Conservation (phyloP, 2,329 filamentous ascomycete genomes). For the Colletotrichum magnum region DNA sequence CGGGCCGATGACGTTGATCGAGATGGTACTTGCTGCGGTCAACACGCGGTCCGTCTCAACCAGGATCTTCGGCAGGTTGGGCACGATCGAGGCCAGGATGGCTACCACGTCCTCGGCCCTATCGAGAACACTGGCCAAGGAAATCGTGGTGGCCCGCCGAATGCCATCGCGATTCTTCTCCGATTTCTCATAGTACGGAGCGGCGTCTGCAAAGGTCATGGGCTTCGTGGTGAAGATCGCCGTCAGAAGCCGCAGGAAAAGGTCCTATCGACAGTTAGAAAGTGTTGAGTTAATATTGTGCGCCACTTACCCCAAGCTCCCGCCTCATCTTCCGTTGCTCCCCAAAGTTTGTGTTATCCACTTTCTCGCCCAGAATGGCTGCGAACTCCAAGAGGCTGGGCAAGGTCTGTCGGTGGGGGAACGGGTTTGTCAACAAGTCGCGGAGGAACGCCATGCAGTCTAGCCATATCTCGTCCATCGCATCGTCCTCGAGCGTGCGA, state of each 20-base stretch:
- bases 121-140: conserved; percentile 53
- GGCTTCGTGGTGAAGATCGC: conserved; percentile 95
- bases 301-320: conserved; percentile 81
- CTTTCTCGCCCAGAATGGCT: conserved; percentile 91
- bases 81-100: conserved; percentile 84
- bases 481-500: conserved; percentile 91
- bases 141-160: conserved; percentile 51
- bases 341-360: conserved; percentile 97
- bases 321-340: conserved; percentile 93
- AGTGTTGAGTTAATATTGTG: no score
- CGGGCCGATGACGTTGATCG: conserved; percentile 85
- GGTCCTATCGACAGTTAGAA: conserved; percentile 72
- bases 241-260: conserved; percentile 88
- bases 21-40: conserved; percentile 84
- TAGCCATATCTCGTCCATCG: conserved; percentile 97
- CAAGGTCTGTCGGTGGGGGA: conserved; percentile 92
- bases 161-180: conserved; percentile 57
- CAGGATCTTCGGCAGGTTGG: conserved; percentile 85
- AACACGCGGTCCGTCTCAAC: conserved; percentile 88
- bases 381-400: conserved; percentile 90
- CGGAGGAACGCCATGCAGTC: conserved; percentile 93
- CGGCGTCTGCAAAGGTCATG: conserved; percentile 75
- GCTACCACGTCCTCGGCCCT: conserved; percentile 82
- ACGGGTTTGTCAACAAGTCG: conserved; percentile 92
- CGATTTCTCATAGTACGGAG: conserved; percentile 52